Percentiles rank a stretch among this genome's conserved stretches.
Conservation (phyloP, 306 rosid genomes). For the Castanospermum australe region DNA sequence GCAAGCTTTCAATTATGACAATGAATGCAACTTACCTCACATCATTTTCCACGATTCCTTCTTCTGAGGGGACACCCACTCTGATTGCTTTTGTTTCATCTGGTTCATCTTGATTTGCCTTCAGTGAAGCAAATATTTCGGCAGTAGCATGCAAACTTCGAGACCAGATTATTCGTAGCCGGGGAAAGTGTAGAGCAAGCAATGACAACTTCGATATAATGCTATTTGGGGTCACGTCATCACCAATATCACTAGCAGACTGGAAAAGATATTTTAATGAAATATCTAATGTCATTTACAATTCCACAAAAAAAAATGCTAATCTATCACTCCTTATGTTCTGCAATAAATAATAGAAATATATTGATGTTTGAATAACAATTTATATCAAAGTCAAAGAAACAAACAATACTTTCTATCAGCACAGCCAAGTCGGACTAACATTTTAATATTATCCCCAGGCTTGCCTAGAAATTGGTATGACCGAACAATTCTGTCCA, state of each 20-base stretch:
- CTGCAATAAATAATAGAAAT: not conserved
- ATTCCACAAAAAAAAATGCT: slow-evolving; percentile 6
- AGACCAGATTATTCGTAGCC: slow-evolving; percentile 92
- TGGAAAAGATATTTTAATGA: slow-evolving; percentile 44
- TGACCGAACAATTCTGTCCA: not conserved
- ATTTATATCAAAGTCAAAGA: slow-evolving; percentile 3
- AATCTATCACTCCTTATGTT: not conserved
- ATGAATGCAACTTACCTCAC: slow-evolving; percentile 59
- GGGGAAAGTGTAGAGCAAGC: slow-evolving; percentile 88
- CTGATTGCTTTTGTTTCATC: slow-evolving; percentile 81
- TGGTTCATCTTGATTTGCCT: slow-evolving; percentile 96
- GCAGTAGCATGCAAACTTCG: slow-evolving; percentile 94
- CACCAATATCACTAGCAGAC: slow-evolving; percentile 95
- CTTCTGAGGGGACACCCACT: slow-evolving; percentile 97
- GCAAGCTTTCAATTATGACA: slow-evolving; percentile 2
- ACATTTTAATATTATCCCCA: slow-evolving; percentile 5
- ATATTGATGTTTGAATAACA: not conserved
- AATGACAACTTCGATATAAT: slow-evolving; percentile 90
- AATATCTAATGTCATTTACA: slow-evolving; percentile 18
- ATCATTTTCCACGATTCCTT: slow-evolving; percentile 86
- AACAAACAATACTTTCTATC: slow-evolving; percentile 2
- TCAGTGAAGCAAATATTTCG: slow-evolving; percentile 81
- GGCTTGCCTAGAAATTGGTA: not conserved
- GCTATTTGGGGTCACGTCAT: slow-evolving; percentile 87
- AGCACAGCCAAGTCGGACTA: not conserved